phyloP scores from a whole-genome alignment of 2,329 filamentous ascomycete species.

The Didymella pomorum region DNA sequence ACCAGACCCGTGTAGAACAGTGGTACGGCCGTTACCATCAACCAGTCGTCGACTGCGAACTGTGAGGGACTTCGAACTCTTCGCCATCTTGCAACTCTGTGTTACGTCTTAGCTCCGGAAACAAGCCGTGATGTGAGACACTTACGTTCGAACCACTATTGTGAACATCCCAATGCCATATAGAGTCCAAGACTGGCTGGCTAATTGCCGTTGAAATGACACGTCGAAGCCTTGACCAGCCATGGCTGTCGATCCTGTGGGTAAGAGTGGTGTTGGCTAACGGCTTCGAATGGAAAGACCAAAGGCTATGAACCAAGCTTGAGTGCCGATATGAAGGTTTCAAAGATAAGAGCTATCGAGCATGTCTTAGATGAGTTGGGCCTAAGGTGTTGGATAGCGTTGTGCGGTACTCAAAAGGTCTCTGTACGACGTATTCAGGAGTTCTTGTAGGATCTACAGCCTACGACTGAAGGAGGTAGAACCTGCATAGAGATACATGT shows the following conservation, averaged over 20 bases:
- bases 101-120: constrained; percentile 1
- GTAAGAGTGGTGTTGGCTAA: not conserved
- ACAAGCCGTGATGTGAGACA: not conserved
- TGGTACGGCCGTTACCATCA: constrained; percentile 40
- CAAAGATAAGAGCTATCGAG: not conserved
- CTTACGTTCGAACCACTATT: constrained; percentile 41
- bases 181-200: constrained; percentile 39
- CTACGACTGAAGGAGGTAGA: not conserved
- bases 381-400: not conserved
- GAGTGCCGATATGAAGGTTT: constrained; percentile 1
- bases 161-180: constrained; percentile 42
- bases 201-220: constrained; percentile 31
- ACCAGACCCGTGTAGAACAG: constrained; percentile 53
- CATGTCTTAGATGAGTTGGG: not conserved
- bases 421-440: not conserved
- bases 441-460: not conserved
- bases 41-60: constrained; percentile 41
- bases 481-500: not conserved
- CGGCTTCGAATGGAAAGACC: not conserved
- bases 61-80: constrained; percentile 30
- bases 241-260: constrained; percentile 13
- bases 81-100: constrained; percentile 40
- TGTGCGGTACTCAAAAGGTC: not conserved
- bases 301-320: not conserved
- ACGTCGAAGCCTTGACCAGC: constrained; percentile 26